A percentile compares a stretch with the other conserved stretches of the same genome.
Conservation (phyloP, 1,284 basidiomycete species). For the Marasmius fiardii region DNA sequence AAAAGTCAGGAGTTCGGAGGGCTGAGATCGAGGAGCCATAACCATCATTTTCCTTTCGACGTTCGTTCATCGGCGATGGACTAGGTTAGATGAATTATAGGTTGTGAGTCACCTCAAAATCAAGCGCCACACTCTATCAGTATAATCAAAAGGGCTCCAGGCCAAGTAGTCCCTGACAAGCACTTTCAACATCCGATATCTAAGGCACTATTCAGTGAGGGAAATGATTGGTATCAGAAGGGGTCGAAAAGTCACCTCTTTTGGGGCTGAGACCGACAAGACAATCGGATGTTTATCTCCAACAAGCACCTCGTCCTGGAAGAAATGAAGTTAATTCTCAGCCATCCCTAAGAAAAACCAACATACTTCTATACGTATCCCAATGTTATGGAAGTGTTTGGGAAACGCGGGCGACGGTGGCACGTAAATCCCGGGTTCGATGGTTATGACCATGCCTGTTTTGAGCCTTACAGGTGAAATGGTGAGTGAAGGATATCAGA, state of each 20-base stretch:
- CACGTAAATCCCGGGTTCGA: conserved; percentile 85
- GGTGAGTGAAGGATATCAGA: background rate
- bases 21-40: too few relatives aligned
- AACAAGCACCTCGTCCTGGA: conserved; percentile 82
- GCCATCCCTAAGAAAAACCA: too few relatives aligned
- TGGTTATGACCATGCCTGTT: conserved; percentile 85
- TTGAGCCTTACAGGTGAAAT: conserved; percentile 44
- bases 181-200: conserved; percentile 83
- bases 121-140: background rate
- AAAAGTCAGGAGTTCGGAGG: too few relatives aligned
- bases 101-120: background rate
- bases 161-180: conserved; percentile 76
- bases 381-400: conserved; percentile 83
- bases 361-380: conserved; percentile 83
- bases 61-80: too few relatives aligned
- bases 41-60: too few relatives aligned
- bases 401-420: conserved; percentile 78
- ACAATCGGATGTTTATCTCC: conserved; percentile 66
- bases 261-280: conserved; percentile 78
- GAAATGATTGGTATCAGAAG: conserved; percentile 1
- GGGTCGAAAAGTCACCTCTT: conserved; percentile 58
- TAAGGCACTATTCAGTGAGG: conserved; percentile 22
- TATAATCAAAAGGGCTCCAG: conserved; percentile 52
- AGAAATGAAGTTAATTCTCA: conserved; percentile 5
- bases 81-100: background rate